Conservation (phyloP, 2,329 filamentous ascomycete genomes). For the Cordyceps javanica region DNA sequence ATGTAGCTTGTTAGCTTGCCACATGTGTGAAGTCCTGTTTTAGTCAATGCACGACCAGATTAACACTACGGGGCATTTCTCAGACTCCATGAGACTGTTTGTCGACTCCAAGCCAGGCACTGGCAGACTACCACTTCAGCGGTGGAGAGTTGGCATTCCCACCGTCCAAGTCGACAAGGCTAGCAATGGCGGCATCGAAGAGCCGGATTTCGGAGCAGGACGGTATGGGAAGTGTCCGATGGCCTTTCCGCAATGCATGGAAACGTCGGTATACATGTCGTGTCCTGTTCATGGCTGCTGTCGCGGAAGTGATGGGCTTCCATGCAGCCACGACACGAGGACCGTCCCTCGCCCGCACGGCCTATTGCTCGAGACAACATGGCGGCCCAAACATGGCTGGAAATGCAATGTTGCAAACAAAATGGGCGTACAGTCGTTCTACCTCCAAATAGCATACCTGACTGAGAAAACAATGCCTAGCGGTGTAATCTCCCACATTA, state of each 20-base stretch:
- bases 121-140: not conserved
- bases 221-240: not conserved
- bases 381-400: not conserved
- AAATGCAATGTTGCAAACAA: not conserved
- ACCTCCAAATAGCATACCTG: not conserved
- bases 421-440: not conserved
- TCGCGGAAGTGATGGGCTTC: not conserved
- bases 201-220: not conserved
- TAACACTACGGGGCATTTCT: not conserved
- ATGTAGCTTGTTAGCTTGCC: conserved; percentile 1
- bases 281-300: not conserved
- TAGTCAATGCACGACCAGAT: not conserved
- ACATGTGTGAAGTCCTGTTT: not conserved
- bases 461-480: not conserved
- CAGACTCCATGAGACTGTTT: not conserved
- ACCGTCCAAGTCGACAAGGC: not conserved
- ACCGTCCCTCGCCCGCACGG: not conserved
- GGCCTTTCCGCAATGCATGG: not conserved
- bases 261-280: not conserved
- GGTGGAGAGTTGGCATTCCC: not conserved
- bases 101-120: not conserved
- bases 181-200: not conserved
- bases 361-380: not conserved
- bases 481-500: not conserved
- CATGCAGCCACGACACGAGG: conserved; percentile 6